These are phyloP conservation scores for Starmerella potacharoeniae DNA, from an alignment of 805 yeast species.

Conservation along the genomic window DNA sequence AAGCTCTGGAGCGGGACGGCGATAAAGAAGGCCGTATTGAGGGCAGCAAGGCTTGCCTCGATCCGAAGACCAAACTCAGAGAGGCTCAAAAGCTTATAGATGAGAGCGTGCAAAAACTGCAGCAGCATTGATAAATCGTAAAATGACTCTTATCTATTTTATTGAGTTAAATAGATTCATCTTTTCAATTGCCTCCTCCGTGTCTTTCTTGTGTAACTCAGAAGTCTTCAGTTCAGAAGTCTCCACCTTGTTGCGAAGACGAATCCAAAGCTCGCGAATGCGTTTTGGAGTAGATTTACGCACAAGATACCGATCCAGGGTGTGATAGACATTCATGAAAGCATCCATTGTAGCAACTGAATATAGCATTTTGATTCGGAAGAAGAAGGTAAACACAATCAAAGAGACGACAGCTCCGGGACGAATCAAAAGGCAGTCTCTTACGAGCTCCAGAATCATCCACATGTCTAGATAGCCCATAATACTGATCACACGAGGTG, in stretches of 20 bases:
- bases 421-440: slow-evolving; percentile 45
- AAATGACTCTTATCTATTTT: neutral
- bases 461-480: slow-evolving; percentile 43
- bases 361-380: slow-evolving; percentile 62
- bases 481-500: slow-evolving; percentile 8
- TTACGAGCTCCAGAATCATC: slow-evolving; percentile 33
- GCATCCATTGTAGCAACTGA: slow-evolving; percentile 55
- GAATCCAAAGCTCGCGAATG: slow-evolving; percentile 39
- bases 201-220: slow-evolving; percentile 8
- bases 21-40: slow-evolving; percentile 48
- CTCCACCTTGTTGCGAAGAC: slow-evolving; percentile 30
- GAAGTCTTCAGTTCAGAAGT: slow-evolving; percentile 12
- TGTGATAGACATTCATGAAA: slow-evolving; percentile 49
- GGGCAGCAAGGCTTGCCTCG: slow-evolving; percentile 76
- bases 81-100: neutral
- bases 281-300: slow-evolving; percentile 40
- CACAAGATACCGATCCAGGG: slow-evolving; percentile 42
- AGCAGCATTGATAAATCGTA: neutral
- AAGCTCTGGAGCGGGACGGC: slow-evolving; percentile 39
- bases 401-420: slow-evolving; percentile 48
- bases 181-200: slow-evolving; percentile 19
- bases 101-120: neutral
- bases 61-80: slow-evolving; percentile 64
- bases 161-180: slow-evolving; percentile 11
- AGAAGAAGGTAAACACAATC: slow-evolving; percentile 43